A percentile compares a stretch with the other conserved stretches of the same genome.
phyloP scores from a whole-genome alignment of 306 rosid genomes.

The Ammopiptanthus mongolicus region DNA sequence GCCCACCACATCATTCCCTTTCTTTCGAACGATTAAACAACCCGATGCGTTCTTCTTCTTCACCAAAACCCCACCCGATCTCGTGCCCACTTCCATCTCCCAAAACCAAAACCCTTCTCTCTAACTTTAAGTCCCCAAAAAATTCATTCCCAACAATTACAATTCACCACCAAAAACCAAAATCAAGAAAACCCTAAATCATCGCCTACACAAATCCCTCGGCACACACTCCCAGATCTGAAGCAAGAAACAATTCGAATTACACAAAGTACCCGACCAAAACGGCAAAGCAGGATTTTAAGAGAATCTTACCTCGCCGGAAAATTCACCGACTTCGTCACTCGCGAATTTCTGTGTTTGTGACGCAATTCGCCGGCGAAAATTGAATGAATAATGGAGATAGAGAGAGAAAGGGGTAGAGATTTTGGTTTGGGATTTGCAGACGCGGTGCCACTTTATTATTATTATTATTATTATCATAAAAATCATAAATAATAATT shows the following conservation, averaged over 20 bases:
- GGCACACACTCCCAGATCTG: conserved; percentile 50
- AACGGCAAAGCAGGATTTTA: conserved; percentile 29
- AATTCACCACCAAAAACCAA: conserved; percentile 8
- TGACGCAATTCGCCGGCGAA: conserved; percentile 23
- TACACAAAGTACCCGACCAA: neutral
- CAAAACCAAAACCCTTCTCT: conserved; percentile 19
- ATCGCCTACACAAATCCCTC: neutral
- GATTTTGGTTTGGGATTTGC: conserved; percentile 13
- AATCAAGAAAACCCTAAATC: conserved; percentile 41
- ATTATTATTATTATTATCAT: neutral
- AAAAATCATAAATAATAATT: no score
- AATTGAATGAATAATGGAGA: neutral
- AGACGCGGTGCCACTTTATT: conserved; percentile 18
- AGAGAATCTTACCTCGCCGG: conserved; percentile 53
- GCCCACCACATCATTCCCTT: conserved; percentile 46
- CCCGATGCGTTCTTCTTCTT: conserved; percentile 73
- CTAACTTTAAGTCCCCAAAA: conserved; percentile 6
- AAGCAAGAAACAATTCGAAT: conserved; percentile 18
- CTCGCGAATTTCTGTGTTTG: conserved; percentile 4
- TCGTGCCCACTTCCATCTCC: conserved; percentile 63
- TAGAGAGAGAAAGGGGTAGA: neutral
- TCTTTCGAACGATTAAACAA: conserved; percentile 71
- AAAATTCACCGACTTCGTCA: conserved; percentile 25
- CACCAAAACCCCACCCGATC: conserved; percentile 71
- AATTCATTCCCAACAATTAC: conserved; percentile 21